Conservation (phyloP, 768 basidiomycete species). For the Termitomyces sp. region DNA sequence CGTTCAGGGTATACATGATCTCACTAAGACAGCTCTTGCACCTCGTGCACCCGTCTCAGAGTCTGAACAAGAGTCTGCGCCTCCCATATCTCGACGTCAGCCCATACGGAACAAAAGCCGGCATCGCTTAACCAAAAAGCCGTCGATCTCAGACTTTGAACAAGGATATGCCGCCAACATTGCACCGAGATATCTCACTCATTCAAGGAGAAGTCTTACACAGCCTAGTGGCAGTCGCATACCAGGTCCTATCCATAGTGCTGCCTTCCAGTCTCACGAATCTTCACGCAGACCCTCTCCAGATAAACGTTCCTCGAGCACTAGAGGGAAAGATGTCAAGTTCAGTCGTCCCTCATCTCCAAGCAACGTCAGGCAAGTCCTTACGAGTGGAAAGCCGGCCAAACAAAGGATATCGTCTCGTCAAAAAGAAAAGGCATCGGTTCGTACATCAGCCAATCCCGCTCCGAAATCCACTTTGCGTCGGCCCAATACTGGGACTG, state of each 20-base stretch:
- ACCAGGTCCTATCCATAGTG: slow-evolving; percentile 41
- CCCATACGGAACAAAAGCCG: slow-evolving; percentile 42
- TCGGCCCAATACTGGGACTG: slow-evolving; percentile 39
- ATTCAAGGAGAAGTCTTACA: slow-evolving; percentile 39
- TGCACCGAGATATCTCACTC: slow-evolving; percentile 67
- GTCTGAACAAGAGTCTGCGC: slow-evolving; percentile 67
- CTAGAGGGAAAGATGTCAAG: slow-evolving; percentile 32
- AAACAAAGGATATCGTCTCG: slow-evolving; percentile 33
- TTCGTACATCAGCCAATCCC: slow-evolving; percentile 21
- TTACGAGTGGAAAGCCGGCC: slow-evolving; percentile 24
- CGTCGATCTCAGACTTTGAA: slow-evolving; percentile 82
- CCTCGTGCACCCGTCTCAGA: slow-evolving; percentile 63
- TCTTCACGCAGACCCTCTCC: slow-evolving; percentile 68
- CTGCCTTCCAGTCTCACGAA: slow-evolving; percentile 47
- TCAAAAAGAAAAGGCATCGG: slow-evolving; percentile 32
- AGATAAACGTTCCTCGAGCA: slow-evolving; percentile 49
- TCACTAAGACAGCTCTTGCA: slow-evolving; percentile 64
- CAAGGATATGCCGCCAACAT: slow-evolving; percentile 91
- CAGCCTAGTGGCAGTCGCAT: slow-evolving; percentile 39
- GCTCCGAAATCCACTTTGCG: slow-evolving; percentile 49
- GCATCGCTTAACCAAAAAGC: slow-evolving; percentile 46
- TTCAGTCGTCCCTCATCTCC: slow-evolving; percentile 43
- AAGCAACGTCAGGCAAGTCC: slow-evolving; percentile 24
- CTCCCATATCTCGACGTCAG: slow-evolving; percentile 29
- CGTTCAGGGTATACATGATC: slow-evolving; percentile 63